Percentiles rank a stretch among this genome's conserved stretches.
Conservation (phyloP, 2,329 filamentous ascomycete genomes). For the Colletotrichum musicola region DNA sequence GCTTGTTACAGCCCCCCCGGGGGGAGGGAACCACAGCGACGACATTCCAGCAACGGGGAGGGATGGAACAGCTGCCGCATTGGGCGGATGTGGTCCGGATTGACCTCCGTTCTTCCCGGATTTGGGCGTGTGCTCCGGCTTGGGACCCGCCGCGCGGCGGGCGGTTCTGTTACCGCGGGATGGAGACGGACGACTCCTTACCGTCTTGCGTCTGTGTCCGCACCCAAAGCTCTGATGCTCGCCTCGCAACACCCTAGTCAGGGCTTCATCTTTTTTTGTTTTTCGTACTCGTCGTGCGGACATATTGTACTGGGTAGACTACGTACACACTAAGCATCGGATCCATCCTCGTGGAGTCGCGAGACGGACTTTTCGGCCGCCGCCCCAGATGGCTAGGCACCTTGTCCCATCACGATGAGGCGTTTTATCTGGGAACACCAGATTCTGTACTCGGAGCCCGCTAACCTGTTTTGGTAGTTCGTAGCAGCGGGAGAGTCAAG, state of each 20-base stretch:
- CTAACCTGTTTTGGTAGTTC: too few relatives aligned
- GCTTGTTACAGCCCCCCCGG: neutral
- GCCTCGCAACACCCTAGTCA: neutral
- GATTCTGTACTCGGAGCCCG: too few relatives aligned
- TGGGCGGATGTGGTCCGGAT: slow-evolving; percentile 33
- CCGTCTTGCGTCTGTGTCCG: neutral
- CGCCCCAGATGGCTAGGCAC: too few relatives aligned
- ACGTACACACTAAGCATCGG: too few relatives aligned
- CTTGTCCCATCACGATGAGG: too few relatives aligned
- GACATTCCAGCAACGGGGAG: neutral
- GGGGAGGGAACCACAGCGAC: neutral
- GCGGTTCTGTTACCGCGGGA: slow-evolving; percentile 19
- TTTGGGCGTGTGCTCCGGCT: slow-evolving; percentile 29
- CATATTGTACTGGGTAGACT: too few relatives aligned
- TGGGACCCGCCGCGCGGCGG: slow-evolving; percentile 3
- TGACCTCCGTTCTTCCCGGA: slow-evolving; percentile 27
- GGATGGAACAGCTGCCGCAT: slow-evolving; percentile 16
- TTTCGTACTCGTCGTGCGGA: too few relatives aligned
- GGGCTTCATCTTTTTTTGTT: neutral
- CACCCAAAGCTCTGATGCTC: too few relatives aligned
- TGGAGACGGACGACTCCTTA: slow-evolving; percentile 21
- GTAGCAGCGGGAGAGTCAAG: too few relatives aligned
- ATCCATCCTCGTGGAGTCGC: too few relatives aligned
- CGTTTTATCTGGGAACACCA: too few relatives aligned
- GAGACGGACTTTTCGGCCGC: too few relatives aligned